A percentile compares a stretch with the other conserved stretches of the same genome.
These are phyloP conservation scores for Backusella tuberculispora DNA, from an alignment of 192 early-diverging fungal genomes.

Conservation along the genomic window DNA sequence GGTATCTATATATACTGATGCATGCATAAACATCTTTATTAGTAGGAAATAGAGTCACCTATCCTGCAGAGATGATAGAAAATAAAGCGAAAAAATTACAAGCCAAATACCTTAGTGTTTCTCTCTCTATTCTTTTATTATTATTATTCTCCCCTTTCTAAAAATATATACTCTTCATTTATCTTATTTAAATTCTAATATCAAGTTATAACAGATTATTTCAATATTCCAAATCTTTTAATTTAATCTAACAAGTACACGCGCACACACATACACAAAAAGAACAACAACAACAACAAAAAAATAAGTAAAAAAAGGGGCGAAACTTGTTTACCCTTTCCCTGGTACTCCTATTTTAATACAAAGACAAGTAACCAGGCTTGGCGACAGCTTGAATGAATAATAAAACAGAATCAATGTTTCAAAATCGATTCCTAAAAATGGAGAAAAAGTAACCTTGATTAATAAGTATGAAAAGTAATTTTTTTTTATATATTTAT, in stretches of 20 bases:
- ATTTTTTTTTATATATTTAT: background rate
- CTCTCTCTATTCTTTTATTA: no score
- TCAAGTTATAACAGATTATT: constrained; percentile 16
- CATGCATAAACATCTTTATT: constrained; percentile 1
- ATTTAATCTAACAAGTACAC: constrained; percentile 1
- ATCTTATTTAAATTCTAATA: constrained; percentile 10
- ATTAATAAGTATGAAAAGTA: background rate
- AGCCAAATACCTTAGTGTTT: background rate
- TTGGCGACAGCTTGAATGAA: background rate
- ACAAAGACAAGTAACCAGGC: constrained; percentile 2
- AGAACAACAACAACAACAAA: background rate
- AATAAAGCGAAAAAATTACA: background rate
- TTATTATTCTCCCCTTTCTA: background rate
- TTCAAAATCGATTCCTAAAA: constrained; percentile 5
- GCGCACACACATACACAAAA: background rate
- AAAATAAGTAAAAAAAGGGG: background rate
- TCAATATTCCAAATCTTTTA: constrained; percentile 11
- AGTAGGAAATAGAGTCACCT: background rate
- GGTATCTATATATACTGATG: constrained; percentile 2
- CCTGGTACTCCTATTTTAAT: constrained; percentile 11
- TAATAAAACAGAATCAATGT: background rate
- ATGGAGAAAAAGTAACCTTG: background rate
- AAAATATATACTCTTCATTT: constrained; percentile 16
- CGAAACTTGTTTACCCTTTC: constrained; percentile 7
- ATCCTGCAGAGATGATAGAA: constrained; percentile 3